These are phyloP conservation scores for Stagonosporopsis chrysanthemi DNA, from an alignment of 2,329 filamentous ascomycete genomes.

Conservation along the genomic window DNA sequence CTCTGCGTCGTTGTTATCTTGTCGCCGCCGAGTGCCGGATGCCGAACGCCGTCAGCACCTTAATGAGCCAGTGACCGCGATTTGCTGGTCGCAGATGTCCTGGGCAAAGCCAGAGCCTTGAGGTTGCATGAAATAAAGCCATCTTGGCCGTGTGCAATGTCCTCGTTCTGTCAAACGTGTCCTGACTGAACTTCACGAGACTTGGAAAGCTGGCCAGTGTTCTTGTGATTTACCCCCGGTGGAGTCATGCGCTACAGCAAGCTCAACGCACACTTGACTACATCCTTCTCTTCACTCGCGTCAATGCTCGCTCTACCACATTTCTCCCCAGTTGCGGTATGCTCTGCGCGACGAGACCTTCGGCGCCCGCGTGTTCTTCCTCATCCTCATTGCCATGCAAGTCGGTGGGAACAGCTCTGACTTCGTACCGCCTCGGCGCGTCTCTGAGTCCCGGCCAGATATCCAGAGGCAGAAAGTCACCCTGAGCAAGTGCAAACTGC, in stretches of 20 bases:
- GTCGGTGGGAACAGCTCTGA: constrained; percentile 32
- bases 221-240: too few relatives aligned
- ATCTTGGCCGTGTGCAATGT: neutral
- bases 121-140: neutral
- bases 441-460: constrained; percentile 73
- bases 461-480: constrained; percentile 85
- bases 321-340: constrained; percentile 47
- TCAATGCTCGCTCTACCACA: constrained; percentile 46
- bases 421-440: constrained; percentile 45
- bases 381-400: constrained; percentile 26
- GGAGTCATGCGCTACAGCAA: too few relatives aligned
- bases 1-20: neutral
- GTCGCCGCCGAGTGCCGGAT: neutral
- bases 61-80: neutral
- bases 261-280: constrained; percentile 9
- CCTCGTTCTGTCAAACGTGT: neutral
- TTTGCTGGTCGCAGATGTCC: neutral
- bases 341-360: constrained; percentile 32
- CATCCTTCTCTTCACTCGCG: constrained; percentile 48
- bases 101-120: neutral
- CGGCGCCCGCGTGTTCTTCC: constrained; percentile 22
- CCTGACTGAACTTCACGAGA: neutral
- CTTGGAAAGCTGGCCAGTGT: neutral
- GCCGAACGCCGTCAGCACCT: neutral
- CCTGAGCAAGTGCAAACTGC: constrained; percentile 80